Conservation (phyloP, 345 rosid genomes). For the Salix brachista region DNA sequence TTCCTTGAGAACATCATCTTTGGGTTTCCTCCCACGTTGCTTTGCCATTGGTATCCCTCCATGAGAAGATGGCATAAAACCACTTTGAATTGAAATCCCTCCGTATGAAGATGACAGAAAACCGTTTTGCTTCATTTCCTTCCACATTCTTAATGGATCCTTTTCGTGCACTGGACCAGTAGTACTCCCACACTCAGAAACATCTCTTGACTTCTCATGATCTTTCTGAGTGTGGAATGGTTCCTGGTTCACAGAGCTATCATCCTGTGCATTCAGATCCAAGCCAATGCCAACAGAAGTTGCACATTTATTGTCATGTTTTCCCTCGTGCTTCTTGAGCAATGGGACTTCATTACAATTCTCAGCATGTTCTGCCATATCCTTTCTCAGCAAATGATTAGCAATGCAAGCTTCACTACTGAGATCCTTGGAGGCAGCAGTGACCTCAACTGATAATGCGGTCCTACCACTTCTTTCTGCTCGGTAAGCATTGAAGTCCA, state of each 20-base stretch:
- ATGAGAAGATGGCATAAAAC: constrained; percentile 38
- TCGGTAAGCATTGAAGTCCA: constrained; percentile 23
- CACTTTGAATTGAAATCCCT: constrained; percentile 44
- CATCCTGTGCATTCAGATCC: constrained; percentile 53
- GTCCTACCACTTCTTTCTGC: constrained; percentile 19
- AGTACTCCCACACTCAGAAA: constrained; percentile 75
- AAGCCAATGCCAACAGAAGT: constrained; percentile 34
- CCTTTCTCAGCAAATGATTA: constrained; percentile 8
- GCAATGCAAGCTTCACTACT: constrained; percentile 25
- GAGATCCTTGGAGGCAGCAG: constrained; percentile 31
- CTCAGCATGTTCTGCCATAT: constrained; percentile 18
- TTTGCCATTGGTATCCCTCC: constrained; percentile 62
- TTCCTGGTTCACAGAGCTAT: constrained; percentile 46
- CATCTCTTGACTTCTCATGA: constrained; percentile 33
- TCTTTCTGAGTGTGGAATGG: constrained; percentile 32
- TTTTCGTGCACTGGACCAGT: constrained; percentile 42
- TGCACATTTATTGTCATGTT: constrained; percentile 22
- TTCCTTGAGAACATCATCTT: constrained; percentile 49
- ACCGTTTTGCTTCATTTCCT: constrained; percentile 86
- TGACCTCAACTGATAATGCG: constrained; percentile 4
- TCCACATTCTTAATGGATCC: constrained; percentile 70
- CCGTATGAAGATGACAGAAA: constrained; percentile 72
- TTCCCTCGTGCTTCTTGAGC: constrained; percentile 18
- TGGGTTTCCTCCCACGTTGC: constrained; percentile 60
- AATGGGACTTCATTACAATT: constrained; percentile 21